phyloP scores from a whole-genome alignment of 768 basidiomycete species.

The Amanita molliuscula region DNA sequence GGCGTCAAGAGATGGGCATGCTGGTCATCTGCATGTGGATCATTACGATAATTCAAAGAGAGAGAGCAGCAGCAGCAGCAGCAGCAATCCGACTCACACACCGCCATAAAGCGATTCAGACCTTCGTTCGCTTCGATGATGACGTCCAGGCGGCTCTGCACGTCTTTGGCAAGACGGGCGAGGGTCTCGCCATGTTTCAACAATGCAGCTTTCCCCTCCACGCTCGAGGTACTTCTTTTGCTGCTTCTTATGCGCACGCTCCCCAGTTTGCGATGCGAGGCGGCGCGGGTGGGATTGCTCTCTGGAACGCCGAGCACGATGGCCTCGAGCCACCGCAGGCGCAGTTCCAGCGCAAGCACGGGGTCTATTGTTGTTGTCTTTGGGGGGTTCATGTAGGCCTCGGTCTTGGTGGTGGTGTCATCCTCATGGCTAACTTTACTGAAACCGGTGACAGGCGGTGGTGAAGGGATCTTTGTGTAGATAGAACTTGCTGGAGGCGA shows the following conservation, averaged over 20 bases:
- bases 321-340: slow-evolving; percentile 74
- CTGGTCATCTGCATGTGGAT: slow-evolving; percentile 52
- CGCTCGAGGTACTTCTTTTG: neutral
- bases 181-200: slow-evolving; percentile 47
- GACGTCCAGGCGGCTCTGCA: slow-evolving; percentile 45
- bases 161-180: slow-evolving; percentile 44
- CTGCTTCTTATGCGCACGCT: neutral
- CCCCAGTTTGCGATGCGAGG: neutral
- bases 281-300: neutral
- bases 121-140: slow-evolving; percentile 62
- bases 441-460: slow-evolving; percentile 7
- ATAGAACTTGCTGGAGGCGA: slow-evolving; percentile 29
- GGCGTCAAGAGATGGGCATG: slow-evolving; percentile 68
- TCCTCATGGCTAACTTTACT: neutral
- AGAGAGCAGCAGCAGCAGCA: too few species aligned
- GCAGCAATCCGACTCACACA: slow-evolving; percentile 58
- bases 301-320: slow-evolving; percentile 42
- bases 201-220: slow-evolving; percentile 15
- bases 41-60: too few species aligned
- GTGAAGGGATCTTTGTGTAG: slow-evolving; percentile 12
- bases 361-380: slow-evolving; percentile 42
- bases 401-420: neutral
- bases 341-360: slow-evolving; percentile 57
- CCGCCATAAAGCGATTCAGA: slow-evolving; percentile 62
- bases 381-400: slow-evolving; percentile 6